Percentiles rank a stretch among this genome's conserved stretches.
Evolutionary conservation across 495 filamentous ascomycete genomes (phyloP).

Genomic region (Xylaria longipes): DNA sequence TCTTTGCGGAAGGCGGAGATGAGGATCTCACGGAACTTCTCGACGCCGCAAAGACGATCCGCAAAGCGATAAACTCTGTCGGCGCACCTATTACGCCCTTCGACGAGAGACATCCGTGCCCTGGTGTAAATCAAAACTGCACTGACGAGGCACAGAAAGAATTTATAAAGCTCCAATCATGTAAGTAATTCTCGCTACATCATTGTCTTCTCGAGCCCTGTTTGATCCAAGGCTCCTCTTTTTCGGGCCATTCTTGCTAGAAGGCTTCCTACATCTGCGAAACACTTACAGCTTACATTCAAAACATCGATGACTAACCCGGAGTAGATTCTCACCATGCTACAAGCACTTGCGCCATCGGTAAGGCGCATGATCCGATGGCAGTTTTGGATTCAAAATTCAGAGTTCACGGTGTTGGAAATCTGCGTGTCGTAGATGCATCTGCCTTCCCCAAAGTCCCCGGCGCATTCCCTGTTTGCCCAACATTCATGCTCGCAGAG

Average conservation of each 20-base stretch:
- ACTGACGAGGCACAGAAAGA: conserved; percentile 48
- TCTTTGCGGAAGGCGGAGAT: conserved; percentile 53
- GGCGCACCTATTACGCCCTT: conserved; percentile 46
- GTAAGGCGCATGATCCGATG: conserved; percentile 52
- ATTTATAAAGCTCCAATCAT: conserved; percentile 55
- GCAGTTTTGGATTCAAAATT: conserved; percentile 62
- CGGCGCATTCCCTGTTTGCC: conserved; percentile 64
- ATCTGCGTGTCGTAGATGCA: conserved; percentile 63
- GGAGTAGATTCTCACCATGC: conserved; percentile 55
- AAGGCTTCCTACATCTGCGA: not conserved
- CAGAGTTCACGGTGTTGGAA: conserved; percentile 53
- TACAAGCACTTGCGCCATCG: conserved; percentile 55
- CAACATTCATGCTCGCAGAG: conserved; percentile 68
- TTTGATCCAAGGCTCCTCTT: too few relatives aligned
- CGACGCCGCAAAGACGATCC: conserved; percentile 56
- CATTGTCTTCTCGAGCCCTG: not conserved
- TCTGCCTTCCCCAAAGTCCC: conserved; percentile 59
- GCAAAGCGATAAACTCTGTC: conserved; percentile 46
- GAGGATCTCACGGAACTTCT: conserved; percentile 56
- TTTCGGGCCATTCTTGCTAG: too few relatives aligned
- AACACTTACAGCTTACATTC: not conserved
- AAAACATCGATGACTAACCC: not conserved
- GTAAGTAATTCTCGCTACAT: not conserved
- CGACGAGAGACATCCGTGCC: conserved; percentile 51
- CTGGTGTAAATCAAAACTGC: conserved; percentile 44